Conservation (phyloP, 208 protist genomes). For the Herpetomonas samuelpessoai region DNA sequence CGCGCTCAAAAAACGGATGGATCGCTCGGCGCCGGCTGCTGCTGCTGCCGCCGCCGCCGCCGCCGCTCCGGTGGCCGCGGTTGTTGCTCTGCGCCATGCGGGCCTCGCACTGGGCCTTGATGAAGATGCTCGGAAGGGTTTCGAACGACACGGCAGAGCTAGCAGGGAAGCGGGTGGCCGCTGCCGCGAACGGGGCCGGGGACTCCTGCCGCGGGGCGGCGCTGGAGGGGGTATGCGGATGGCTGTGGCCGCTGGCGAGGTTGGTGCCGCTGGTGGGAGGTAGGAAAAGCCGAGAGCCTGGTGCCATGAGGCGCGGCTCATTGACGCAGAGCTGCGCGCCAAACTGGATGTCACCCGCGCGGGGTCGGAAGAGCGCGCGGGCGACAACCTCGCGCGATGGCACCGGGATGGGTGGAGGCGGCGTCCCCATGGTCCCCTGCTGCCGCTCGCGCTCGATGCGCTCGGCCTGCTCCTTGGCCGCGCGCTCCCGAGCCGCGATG, state of each 20-base stretch:
- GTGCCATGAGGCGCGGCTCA: constrained; percentile 37
- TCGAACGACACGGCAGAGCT: constrained; percentile 46
- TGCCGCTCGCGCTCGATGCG: neutral
- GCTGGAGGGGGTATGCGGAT: no score
- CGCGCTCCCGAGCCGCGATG: no score
- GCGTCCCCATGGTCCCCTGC: neutral
- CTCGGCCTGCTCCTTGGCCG: constrained; percentile 8
- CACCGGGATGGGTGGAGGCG: neutral
- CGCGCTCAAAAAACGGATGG: constrained; percentile 46
- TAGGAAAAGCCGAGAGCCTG: constrained; percentile 33
- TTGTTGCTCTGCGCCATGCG: constrained; percentile 16
- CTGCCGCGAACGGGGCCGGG: no score
- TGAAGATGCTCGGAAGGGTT: constrained; percentile 56
- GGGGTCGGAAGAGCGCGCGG: constrained; percentile 26
- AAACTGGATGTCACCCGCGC: constrained; percentile 43
- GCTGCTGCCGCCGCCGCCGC: constrained; percentile 3
- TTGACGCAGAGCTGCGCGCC: constrained; percentile 40
- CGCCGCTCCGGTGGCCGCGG: constrained; percentile 7
- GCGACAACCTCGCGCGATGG: constrained; percentile 20
- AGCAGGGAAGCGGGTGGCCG: constrained; percentile 2
- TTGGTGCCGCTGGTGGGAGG: neutral
- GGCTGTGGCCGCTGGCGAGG: constrained; percentile 5
- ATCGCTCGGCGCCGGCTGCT: constrained; percentile 27
- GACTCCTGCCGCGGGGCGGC: no score
- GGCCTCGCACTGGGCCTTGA: constrained; percentile 43